Conservation (phyloP, 2,329 filamentous ascomycete species). For the Thermoascus crustaceus region DNA sequence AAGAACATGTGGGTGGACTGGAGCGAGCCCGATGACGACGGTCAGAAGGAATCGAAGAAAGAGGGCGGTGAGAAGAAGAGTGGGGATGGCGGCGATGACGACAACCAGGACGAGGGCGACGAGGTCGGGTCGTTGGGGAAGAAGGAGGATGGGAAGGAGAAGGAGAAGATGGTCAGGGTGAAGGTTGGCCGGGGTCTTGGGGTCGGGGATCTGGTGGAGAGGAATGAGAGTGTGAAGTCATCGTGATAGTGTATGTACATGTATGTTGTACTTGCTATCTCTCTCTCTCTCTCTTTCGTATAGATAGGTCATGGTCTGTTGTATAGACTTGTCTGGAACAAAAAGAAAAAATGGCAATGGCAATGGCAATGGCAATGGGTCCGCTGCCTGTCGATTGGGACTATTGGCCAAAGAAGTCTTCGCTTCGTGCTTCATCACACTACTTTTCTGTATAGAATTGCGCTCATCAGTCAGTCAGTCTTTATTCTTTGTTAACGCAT, state of each 20-base stretch:
- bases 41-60: slow-evolving; percentile 27
- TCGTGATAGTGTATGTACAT: neutral
- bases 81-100: slow-evolving; percentile 11
- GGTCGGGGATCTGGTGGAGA: slow-evolving; percentile 55
- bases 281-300: slow-evolving; percentile 12
- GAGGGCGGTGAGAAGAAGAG: slow-evolving; percentile 24
- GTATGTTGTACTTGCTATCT: neutral
- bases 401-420: too few species aligned
- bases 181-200: slow-evolving; percentile 75
- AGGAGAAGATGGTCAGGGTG: slow-evolving; percentile 67
- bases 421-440: too few species aligned
- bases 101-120: slow-evolving; percentile 60
- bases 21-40: slow-evolving; percentile 41
- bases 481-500: too few species aligned
- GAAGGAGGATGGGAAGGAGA: slow-evolving; percentile 34
- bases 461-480: too few species aligned
- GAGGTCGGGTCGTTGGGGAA: slow-evolving; percentile 59
- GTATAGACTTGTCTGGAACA: too few species aligned
- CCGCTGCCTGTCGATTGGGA: too few species aligned
- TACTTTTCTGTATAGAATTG: too few species aligned
- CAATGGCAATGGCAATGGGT: too few species aligned
- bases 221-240: slow-evolving; percentile 30
- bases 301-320: too few species aligned
- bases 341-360: too few species aligned
- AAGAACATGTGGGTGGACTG: slow-evolving; percentile 38